phyloP scores from a whole-genome alignment of 352 stramenopile species.

The Phytophthora lateralis region DNA sequence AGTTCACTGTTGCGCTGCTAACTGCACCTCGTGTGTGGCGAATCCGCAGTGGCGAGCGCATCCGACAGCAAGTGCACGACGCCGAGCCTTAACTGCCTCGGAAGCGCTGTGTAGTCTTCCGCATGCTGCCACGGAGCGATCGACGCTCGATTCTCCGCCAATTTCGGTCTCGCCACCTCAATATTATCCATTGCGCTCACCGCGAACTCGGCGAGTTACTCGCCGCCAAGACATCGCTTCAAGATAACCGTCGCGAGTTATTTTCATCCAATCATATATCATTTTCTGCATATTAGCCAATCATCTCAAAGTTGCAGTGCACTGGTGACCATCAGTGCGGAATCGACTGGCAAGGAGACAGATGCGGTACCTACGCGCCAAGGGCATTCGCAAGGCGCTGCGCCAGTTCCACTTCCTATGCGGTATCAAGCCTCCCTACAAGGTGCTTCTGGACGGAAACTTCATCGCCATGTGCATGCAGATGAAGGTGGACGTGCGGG shows the following conservation, averaged over 20 bases:
- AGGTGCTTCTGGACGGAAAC: slow-evolving; percentile 86
- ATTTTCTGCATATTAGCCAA: too few species aligned
- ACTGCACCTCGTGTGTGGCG: slow-evolving; percentile 40
- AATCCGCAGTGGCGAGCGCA: slow-evolving; percentile 35
- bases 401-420: slow-evolving; percentile 90
- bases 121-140: slow-evolving; percentile 23
- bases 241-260: slow-evolving; percentile 17
- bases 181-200: slow-evolving; percentile 12
- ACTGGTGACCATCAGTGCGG: slow-evolving; percentile 15
- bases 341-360: slow-evolving; percentile 31
- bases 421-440: slow-evolving; percentile 86
- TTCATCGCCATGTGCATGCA: slow-evolving; percentile 89
- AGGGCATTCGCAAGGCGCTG: slow-evolving; percentile 88
- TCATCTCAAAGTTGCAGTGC: not conserved
- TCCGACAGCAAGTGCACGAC: slow-evolving; percentile 37
- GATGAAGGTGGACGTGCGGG: slow-evolving; percentile 85
- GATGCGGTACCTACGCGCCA: slow-evolving; percentile 87
- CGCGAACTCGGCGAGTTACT: too few species aligned
- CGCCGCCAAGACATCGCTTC: slow-evolving; percentile 11
- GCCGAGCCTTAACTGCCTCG: slow-evolving; percentile 34
- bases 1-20: slow-evolving; percentile 5
- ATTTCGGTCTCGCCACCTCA: slow-evolving; percentile 15
- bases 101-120: slow-evolving; percentile 32
- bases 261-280: slow-evolving; percentile 30
- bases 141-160: slow-evolving; percentile 4